Evolutionary conservation across 2,329 filamentous ascomycete species (phyloP).

Genomic region (Sclerotinia borealis): DNA sequence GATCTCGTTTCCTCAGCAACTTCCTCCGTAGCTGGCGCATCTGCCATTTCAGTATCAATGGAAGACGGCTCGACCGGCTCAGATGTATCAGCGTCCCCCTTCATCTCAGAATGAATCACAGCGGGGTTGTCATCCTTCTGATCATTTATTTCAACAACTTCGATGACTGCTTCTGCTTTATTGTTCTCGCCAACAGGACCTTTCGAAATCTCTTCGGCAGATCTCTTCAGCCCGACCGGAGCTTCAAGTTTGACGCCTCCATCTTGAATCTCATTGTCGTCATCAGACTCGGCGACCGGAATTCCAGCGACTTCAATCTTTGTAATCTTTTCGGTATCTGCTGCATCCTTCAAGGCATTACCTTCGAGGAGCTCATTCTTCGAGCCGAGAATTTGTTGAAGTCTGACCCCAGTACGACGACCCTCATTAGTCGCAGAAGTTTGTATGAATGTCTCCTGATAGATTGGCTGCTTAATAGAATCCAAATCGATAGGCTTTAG

Average conservation of each 20-base stretch:
- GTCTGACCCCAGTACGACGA: constrained; percentile 21
- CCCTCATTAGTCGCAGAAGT: constrained; percentile 30
- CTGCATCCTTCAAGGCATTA: background rate
- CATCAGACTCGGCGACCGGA: constrained; percentile 1
- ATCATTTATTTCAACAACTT: background rate
- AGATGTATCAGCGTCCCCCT: background rate
- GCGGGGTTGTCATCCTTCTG: background rate
- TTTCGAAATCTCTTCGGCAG: constrained; percentile 16
- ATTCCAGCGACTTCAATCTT: background rate
- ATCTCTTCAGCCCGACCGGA: constrained; percentile 8
- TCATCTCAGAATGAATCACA: background rate
- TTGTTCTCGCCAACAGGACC: background rate
- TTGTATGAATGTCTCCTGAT: constrained; percentile 30
- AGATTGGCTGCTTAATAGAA: constrained; percentile 17
- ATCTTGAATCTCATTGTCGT: constrained; percentile 7
- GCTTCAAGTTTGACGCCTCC: constrained; percentile 7
- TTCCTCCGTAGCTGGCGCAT: background rate
- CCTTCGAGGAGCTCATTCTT: constrained; percentile 3
- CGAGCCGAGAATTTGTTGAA: constrained; percentile 10
- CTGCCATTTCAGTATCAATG: background rate
- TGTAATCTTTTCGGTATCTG: background rate
- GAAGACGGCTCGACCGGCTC: background rate
- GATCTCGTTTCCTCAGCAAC: background rate
- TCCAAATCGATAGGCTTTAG: constrained; percentile 8
- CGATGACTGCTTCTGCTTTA: background rate